Evolutionary conservation across 2,329 filamentous ascomycete species (phyloP), one percentile per base, ranked within the genome.

Genomic region (Sporothrix curviconia): DNA sequence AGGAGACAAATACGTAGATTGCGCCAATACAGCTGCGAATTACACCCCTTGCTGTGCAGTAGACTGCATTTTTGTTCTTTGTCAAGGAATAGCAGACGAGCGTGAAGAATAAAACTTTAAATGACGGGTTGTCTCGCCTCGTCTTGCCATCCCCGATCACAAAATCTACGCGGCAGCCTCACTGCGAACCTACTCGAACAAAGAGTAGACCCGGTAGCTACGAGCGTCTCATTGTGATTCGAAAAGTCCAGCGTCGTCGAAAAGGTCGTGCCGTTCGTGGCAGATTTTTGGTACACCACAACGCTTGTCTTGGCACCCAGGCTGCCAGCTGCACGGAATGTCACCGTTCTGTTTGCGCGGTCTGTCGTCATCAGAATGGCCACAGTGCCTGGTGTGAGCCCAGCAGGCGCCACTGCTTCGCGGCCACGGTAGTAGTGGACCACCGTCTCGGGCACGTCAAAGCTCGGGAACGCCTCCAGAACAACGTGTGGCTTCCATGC

Each of bases 391-490:
- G 51, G 51, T 12, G 25, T n/a, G 19, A 44, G n/a, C 34, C 36
- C 19, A 15, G 46, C 30, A 8, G 46, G 46, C 12, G 30, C n/a
- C 25, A n/a, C n/a, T 12, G 46, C 17, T n/a, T 57, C 58, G 34
- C 46, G 42, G 49, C 58, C 58, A 14, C 55, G 50, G 50, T 55
- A 60, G 39, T 57, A 60, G 2, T 28, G 30, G n/a, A 59, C 58
- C 24, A 36, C 50, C 3, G 61, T 61, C 36, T 50, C n/a, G 15
- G 59, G 56, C 15, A 61, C 30, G 30, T 54, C 25, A n/a, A 60
- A 69, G 46, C 64, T 64, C 5, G 69, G 70, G 42, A 66, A 72
- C 2, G 67, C 42, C 55, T 72, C 68, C 22, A 72, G 60, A 12
- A 58, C 59, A 0, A 71, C 60, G 32, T 60, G 63, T 15, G 68